A percentile compares a stretch with the other conserved stretches of the same genome.
These are phyloP conservation scores for Agaricus blazei DNA, from an alignment of 768 basidiomycete species.

Conservation along the genomic window DNA sequence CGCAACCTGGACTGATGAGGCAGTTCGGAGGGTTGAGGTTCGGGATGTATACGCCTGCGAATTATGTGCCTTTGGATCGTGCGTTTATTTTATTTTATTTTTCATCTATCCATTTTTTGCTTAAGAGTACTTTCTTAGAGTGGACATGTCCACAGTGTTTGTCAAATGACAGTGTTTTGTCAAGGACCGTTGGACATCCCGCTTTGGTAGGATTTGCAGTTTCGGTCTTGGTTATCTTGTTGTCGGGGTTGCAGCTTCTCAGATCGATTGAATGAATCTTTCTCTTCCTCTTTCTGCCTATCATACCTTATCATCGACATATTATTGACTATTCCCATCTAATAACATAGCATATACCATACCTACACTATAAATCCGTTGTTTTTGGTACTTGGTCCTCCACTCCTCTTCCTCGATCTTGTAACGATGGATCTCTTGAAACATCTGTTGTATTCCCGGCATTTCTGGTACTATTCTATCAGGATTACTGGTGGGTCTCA, in stretches of 20 bases:
- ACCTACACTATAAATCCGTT: no score
- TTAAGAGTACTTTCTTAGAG: background rate
- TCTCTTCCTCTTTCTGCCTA: background rate
- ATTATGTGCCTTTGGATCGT: constrained; percentile 51
- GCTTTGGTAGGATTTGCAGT: constrained; percentile 10
- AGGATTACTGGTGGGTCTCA: no score
- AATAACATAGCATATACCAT: no score
- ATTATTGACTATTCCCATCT: no score
- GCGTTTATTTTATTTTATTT: constrained; percentile 3
- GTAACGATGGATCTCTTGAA: no score
- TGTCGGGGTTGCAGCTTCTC: constrained; percentile 12
- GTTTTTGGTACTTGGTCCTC: no score
- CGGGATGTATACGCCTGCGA: constrained; percentile 70
- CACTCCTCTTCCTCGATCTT: no score
- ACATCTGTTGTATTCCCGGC: no score
- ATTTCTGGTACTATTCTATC: no score
- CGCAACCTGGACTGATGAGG: constrained; percentile 53
- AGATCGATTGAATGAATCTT: background rate
- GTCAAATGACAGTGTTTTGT: background rate
- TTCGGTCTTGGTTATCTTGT: constrained; percentile 10
- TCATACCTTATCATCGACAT: background rate
- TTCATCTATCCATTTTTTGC: background rate
- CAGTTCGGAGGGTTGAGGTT: constrained; percentile 65
- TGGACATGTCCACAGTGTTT: constrained; percentile 10
- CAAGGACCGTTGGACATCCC: constrained; percentile 6